Base-by-base conservation (phyloP, 768 basidiomycete species). In the Boletellus emodensis region DNA sequence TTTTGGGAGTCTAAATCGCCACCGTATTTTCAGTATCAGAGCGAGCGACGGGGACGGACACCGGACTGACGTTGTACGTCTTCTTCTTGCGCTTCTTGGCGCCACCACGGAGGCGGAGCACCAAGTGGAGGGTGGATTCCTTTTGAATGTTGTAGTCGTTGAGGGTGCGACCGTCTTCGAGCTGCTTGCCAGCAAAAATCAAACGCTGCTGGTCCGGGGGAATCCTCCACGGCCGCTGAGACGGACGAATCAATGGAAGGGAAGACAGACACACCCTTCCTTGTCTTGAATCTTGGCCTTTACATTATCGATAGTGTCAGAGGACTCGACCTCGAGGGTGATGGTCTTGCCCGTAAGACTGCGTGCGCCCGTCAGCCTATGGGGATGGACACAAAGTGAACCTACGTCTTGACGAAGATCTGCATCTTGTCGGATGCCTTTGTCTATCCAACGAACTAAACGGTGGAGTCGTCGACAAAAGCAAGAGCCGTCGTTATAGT, bases 51-150 rank as follows among this genome's bases (percentile, higher is more conserved):
- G 22, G 44, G 7, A 33, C 20, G 9, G n/a, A 30, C 1, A 17
- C 42, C n/a, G 24, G 2, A 76, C 86, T 44, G 43, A 92, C 90
- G 78, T 85, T 94, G 87, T 97, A 97, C 48, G 92, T 94, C 83
- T 98, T 98, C 83, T 98, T 99, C 86, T 98, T 98, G 72, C 95
- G 87, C 85, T 98, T 98, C 86, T 97, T 97, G 61, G 85, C 93
- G 82, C 96, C 96, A 81, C 96, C 96, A 75, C 94, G 91, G 46
- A 99, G 89, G 65, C 96, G 89, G 62, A 98, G 85, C 58, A 98
- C 95, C 59, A 98, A 73, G 75, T 98, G 95, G 52, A 99, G 88
- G 54, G 95, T 98, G 30, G 94, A 96, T 77, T 98, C 95, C 82
- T 97, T 97, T 77, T 98, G 96, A 68, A 99, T 95, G 79, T 95